Evolutionary conservation across 352 stramenopile species (phyloP).

Genomic region (Phytopythium chamaehyphon): DNA sequence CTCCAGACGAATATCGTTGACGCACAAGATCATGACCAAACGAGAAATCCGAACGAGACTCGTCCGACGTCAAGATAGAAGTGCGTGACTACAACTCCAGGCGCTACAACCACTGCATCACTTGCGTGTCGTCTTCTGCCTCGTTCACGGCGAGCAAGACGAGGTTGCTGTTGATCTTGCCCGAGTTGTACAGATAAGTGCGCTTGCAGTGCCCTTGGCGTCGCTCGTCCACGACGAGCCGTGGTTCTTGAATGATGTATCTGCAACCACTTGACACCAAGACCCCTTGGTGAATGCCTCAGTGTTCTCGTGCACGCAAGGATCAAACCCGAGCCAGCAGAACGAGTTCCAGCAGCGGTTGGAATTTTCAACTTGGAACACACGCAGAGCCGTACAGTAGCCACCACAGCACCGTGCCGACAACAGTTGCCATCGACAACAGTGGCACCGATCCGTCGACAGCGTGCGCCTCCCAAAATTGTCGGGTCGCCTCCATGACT

Average conservation of each 20-base stretch:
- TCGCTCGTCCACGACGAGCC: slow-evolving; percentile 11
- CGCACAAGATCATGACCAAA: slow-evolving; percentile 26
- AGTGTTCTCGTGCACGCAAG: slow-evolving; percentile 21
- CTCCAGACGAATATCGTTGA: slow-evolving; percentile 20
- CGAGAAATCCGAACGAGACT: slow-evolving; percentile 18
- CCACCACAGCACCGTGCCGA: too few relatives aligned
- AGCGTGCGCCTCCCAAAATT: slow-evolving; percentile 5
- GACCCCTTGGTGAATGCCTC: slow-evolving; percentile 23
- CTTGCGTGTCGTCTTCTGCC: slow-evolving; percentile 19
- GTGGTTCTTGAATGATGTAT: slow-evolving; percentile 17
- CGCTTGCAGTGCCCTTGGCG: slow-evolving; percentile 8
- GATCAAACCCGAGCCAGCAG: slow-evolving; percentile 27
- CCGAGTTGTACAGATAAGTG: slow-evolving; percentile 16
- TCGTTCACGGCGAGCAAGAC: slow-evolving; percentile 15
- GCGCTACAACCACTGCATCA: slow-evolving; percentile 9
- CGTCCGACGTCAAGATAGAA: slow-evolving; percentile 20
- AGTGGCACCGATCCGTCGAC: neutral
- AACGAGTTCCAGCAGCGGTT: slow-evolving; percentile 28
- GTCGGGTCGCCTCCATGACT: slow-evolving; percentile 1
- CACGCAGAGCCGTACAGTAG: slow-evolving; percentile 6
- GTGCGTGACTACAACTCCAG: slow-evolving; percentile 22
- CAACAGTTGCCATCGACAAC: too few relatives aligned
- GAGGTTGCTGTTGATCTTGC: slow-evolving; percentile 21
- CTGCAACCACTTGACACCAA: slow-evolving; percentile 16
- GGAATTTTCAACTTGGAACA: too few relatives aligned